Percentiles rank a stretch among this genome's conserved stretches.
Evolutionary conservation across 495 filamentous ascomycete species (phyloP).

Genomic region (Parmelia sp.): DNA sequence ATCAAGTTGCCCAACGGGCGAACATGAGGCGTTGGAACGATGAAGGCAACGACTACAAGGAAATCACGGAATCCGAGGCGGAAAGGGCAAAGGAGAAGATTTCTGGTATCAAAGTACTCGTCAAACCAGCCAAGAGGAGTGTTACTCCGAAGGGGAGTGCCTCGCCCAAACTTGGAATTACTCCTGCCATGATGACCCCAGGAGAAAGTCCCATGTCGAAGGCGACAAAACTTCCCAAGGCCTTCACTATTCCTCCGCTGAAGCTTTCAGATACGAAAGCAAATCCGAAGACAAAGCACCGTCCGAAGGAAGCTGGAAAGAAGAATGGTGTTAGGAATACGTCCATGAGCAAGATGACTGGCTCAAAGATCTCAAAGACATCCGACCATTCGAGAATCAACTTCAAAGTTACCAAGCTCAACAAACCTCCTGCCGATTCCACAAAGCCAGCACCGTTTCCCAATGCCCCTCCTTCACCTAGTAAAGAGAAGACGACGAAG

Average conservation of each 20-base stretch:
- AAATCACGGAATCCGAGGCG: slow-evolving; percentile 38
- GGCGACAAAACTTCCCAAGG: slow-evolving; percentile 36
- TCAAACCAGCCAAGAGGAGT: slow-evolving; percentile 36
- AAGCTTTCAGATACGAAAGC: slow-evolving; percentile 26
- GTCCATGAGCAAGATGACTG: slow-evolving; percentile 6
- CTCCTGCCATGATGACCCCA: slow-evolving; percentile 58
- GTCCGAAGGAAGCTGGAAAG: slow-evolving; percentile 17
- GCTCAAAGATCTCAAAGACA: slow-evolving; percentile 9
- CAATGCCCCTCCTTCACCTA: slow-evolving; percentile 16
- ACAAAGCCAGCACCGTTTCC: not conserved
- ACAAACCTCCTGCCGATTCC: not conserved
- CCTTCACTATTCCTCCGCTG: slow-evolving; percentile 20
- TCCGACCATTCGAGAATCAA: slow-evolving; percentile 34
- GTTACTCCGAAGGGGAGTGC: slow-evolving; percentile 2
- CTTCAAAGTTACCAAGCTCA: slow-evolving; percentile 38
- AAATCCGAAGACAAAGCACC: slow-evolving; percentile 24
- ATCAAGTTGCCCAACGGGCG: slow-evolving; percentile 73
- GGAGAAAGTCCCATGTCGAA: slow-evolving; percentile 51
- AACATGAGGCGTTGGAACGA: slow-evolving; percentile 74
- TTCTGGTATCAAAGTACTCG: slow-evolving; percentile 36
- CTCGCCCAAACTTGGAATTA: slow-evolving; percentile 21
- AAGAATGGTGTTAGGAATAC: slow-evolving; percentile 13
- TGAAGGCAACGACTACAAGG: slow-evolving; percentile 39
- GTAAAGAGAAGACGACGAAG: slow-evolving; percentile 25
- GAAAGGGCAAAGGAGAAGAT: slow-evolving; percentile 36